Conservation (phyloP, 257 asterid genomes). For the Solanum piurae region DNA sequence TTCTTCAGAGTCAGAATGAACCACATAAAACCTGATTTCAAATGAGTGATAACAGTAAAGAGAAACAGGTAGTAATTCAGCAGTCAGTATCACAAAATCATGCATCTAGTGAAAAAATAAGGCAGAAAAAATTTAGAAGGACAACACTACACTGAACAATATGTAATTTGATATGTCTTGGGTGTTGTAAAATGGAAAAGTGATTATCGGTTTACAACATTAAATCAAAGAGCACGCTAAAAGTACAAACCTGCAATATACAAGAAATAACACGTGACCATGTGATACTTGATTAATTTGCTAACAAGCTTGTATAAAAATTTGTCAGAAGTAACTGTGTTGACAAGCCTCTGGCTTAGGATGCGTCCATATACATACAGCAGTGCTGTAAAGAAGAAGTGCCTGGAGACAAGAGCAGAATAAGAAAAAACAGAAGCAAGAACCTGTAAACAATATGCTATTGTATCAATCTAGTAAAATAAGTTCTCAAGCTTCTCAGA, state of each 20-base stretch:
- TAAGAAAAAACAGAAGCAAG: neutral
- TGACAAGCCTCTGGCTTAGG: conserved; percentile 78
- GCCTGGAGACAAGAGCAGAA: conserved; percentile 37
- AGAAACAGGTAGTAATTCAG: neutral
- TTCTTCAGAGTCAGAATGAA: conserved; percentile 81
- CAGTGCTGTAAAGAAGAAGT: conserved; percentile 86
- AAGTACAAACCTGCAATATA: conserved; percentile 63
- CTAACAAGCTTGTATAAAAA: conserved; percentile 63
- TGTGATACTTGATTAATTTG: conserved; percentile 70
- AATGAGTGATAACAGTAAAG: neutral
- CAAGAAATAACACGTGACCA: conserved; percentile 84
- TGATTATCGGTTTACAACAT: neutral
- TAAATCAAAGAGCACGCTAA: neutral
- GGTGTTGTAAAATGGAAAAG: neutral
- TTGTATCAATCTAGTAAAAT: neutral
- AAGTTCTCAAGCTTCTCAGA: neutral
- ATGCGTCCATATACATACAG: conserved; percentile 76
- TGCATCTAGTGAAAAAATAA: neutral
- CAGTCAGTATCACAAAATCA: neutral
- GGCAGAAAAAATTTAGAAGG: neutral
- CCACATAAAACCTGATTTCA: conserved; percentile 73
- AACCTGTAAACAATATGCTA: neutral
- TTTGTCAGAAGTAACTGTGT: conserved; percentile 64
- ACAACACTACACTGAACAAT: neutral
- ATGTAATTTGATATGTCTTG: neutral